phyloP scores from a whole-genome alignment of 768 basidiomycete species.

The Pisolithus marmoratus region DNA sequence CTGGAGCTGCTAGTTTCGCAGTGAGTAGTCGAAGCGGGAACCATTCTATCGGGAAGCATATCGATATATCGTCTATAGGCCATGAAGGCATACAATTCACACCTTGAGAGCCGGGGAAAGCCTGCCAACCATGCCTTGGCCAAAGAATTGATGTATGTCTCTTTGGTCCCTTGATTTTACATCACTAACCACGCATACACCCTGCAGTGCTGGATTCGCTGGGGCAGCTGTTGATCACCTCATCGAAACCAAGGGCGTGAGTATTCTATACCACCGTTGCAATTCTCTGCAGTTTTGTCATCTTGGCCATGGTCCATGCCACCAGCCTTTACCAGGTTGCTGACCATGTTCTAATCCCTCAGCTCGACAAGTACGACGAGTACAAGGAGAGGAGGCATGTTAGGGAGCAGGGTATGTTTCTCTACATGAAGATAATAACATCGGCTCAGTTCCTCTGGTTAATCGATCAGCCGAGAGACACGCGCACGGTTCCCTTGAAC shows the following conservation, averaged over 20 bases:
- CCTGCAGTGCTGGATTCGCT: slow-evolving; percentile 45
- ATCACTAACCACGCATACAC: neutral
- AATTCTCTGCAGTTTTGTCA: neutral
- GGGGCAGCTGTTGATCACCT: slow-evolving; percentile 50
- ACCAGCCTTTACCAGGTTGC: no score
- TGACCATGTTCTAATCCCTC: neutral
- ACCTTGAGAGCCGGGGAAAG: slow-evolving; percentile 43
- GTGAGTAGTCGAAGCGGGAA: slow-evolving; percentile 22
- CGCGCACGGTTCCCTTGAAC: no score
- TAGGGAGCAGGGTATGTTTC: neutral
- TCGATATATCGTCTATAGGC: slow-evolving; percentile 36
- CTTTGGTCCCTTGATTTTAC: neutral
- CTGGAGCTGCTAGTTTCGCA: slow-evolving; percentile 62
- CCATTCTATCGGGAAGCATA: neutral
- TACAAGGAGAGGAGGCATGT: neutral
- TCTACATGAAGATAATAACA: no score
- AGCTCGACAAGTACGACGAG: neutral
- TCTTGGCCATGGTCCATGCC: neutral
- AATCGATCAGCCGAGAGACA: no score
- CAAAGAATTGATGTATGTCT: slow-evolving; percentile 47
- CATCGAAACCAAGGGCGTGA: slow-evolving; percentile 54
- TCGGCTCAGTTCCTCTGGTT: no score
- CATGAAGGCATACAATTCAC: slow-evolving; percentile 57
- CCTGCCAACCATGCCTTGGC: slow-evolving; percentile 46
- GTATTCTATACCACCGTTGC: slow-evolving; percentile 6